Evolutionary conservation across 2,329 filamentous ascomycete genomes (phyloP), one percentile per base, ranked within the genome.

Genomic region (Raffaelea arxii): DNA sequence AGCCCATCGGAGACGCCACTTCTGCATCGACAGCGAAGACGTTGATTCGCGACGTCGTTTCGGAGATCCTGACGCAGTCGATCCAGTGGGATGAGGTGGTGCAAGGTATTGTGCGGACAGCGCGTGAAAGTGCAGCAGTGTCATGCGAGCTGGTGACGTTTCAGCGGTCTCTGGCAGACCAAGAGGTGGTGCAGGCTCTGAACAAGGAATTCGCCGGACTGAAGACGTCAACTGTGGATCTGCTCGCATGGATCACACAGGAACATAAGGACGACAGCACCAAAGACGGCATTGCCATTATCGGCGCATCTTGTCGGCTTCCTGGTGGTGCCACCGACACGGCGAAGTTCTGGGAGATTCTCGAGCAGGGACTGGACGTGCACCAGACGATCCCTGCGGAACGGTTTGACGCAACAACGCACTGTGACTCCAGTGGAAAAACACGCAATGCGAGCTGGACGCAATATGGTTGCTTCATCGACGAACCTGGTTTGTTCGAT

Each of bases 401-500:
- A n/a, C n/a, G n/a, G n/a, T n/a, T n/a, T n/a, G n/a, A n/a, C n/a
- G n/a, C n/a, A n/a, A n/a, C n/a, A n/a, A n/a, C n/a, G n/a, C n/a
- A n/a, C n/a, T n/a, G n/a, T n/a, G n/a, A n/a, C n/a, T n/a, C n/a
- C n/a, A n/a, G n/a, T n/a, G n/a, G n/a, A n/a, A n/a, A n/a, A n/a
- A n/a, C n/a, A n/a, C n/a, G n/a, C n/a, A n/a, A n/a, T n/a, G n/a
- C n/a, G n/a, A n/a, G n/a, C n/a, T n/a, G n/a, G n/a, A n/a, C n/a
- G 41, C 41, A 18, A 12, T 36, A 37, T 6, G 46, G 46, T n/a
- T 86, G 82, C 65, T 89, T 67, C 65, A 72, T 86, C 52, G 78
- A 86, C 48, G 75, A 87, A 51, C 84, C 84, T 0, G 83, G 83
- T 46, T 69, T 83, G 43, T 90, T 90, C 58, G 86, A 91, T 56